A percentile compares a stretch with the other conserved stretches of the same genome.
Conservation (phyloP, 805 yeast genomes). For the Spathaspora sp. region DNA sequence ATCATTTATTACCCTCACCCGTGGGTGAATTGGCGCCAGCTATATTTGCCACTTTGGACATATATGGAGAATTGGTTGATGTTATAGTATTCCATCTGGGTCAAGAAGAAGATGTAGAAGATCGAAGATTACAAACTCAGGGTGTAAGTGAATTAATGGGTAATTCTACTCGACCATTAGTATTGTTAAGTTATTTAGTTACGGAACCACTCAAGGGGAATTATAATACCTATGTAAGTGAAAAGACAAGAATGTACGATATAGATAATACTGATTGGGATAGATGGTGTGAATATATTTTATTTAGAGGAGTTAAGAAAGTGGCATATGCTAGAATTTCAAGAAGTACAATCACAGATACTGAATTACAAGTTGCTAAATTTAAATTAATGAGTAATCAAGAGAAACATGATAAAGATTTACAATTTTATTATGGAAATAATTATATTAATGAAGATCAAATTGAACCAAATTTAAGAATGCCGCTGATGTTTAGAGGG, state of each 20-base stretch:
- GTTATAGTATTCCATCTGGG: conserved; percentile 97
- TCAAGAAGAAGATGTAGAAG: conserved; percentile 96
- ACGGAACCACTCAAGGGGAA: conserved; percentile 86
- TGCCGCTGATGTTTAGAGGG: conserved; percentile 78
- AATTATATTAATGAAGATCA: conserved; percentile 51
- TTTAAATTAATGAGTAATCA: conserved; percentile 55
- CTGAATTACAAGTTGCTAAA: conserved; percentile 94
- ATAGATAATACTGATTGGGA: conserved; percentile 93
- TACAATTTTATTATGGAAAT: conserved; percentile 49
- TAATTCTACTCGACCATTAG: conserved; percentile 73
- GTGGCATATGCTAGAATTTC: conserved; percentile 92
- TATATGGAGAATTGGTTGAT: conserved; percentile 83
- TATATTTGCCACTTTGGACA: conserved; percentile 90
- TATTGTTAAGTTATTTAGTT: conserved; percentile 85
- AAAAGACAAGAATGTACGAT: conserved; percentile 82
- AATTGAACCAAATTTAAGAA: conserved; percentile 60
- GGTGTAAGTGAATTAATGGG: conserved; percentile 80
- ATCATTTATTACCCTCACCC: conserved; percentile 91
- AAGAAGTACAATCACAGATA: conserved; percentile 91
- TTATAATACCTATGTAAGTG: conserved; percentile 87
- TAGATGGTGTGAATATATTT: conserved; percentile 96
- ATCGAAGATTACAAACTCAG: conserved; percentile 80
- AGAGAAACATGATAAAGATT: conserved; percentile 28
- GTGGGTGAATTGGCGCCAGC: conserved; percentile 99
- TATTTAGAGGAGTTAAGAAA: conserved; percentile 81